Conservation (phyloP, 139 green algal genomes). For the Pseudopediastrum boryanum region DNA sequence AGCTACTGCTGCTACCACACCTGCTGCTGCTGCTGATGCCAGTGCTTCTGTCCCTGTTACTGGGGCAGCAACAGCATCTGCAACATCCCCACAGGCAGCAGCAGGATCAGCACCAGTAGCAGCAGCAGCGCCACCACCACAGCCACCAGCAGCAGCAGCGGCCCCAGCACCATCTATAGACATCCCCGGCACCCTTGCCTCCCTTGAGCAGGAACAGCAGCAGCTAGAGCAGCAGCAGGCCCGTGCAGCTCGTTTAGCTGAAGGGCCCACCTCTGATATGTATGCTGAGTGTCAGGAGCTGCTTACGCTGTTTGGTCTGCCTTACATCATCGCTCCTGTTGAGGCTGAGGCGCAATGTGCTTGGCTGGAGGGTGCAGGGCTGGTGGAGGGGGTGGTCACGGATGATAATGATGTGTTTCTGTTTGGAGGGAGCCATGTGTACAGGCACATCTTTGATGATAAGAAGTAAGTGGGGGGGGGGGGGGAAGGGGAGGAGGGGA, state of each 20-base stretch:
- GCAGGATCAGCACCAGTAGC: not conserved
- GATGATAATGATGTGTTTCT: constrained; percentile 99
- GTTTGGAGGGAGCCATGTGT: constrained; percentile 91
- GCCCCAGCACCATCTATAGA: not conserved
- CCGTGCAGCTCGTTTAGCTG: constrained; percentile 35
- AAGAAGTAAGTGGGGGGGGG: constrained; percentile 61
- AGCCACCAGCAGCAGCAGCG: not conserved
- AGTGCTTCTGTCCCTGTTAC: not conserved
- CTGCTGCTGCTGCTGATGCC: not conserved
- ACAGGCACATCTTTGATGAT: constrained; percentile 82
- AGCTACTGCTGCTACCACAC: not conserved
- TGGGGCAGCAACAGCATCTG: not conserved
- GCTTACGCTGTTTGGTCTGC: constrained; percentile 95
- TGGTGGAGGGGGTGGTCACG: constrained; percentile 97
- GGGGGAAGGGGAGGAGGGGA: no score
- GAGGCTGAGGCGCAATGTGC: constrained; percentile 97
- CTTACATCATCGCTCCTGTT: constrained; percentile 95
- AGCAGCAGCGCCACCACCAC: no score
- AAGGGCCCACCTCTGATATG: constrained; percentile 80
- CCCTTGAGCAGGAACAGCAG: not conserved
- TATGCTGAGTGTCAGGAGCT: constrained; percentile 90
- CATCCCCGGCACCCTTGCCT: no score
- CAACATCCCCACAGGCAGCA: not conserved
- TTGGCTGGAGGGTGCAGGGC: constrained; percentile 75
- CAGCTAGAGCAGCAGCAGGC: constrained; percentile 24